phyloP scores from a whole-genome alignment of 2,329 filamentous ascomycete species.

The Penicillium concentricum region DNA sequence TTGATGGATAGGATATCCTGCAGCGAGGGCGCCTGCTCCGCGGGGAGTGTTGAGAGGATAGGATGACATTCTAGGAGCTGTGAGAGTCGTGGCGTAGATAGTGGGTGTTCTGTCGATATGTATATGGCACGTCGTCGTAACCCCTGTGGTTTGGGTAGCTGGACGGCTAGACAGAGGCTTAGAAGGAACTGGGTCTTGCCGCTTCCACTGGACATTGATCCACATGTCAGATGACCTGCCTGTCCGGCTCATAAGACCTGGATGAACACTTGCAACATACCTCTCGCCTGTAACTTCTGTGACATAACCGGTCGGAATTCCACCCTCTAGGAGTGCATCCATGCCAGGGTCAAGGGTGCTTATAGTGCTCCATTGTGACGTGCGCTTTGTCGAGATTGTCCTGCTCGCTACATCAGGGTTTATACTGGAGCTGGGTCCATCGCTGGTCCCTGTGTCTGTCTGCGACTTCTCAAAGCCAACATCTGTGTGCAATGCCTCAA shows the following conservation, averaged over 20 bases:
- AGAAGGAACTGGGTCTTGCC: constrained; percentile 96
- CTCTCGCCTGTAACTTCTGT: constrained; percentile 92
- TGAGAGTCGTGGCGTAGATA: constrained; percentile 76
- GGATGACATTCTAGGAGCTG: constrained; percentile 74
- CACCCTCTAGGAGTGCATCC: constrained; percentile 71
- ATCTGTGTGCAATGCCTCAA: constrained; percentile 66
- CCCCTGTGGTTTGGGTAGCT: constrained; percentile 73
- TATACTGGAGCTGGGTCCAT: constrained; percentile 24
- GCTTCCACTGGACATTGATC: constrained; percentile 60
- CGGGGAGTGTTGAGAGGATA: constrained; percentile 49
- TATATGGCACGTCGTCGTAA: constrained; percentile 77
- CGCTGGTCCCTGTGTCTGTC: constrained; percentile 6
- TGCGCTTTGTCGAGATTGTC: constrained; percentile 31
- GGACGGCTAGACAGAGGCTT: constrained; percentile 76
- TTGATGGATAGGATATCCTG: constrained; percentile 76
- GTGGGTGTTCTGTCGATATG: constrained; percentile 85
- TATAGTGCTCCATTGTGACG: constrained; percentile 58
- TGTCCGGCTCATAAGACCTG: neutral
- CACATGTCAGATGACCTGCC: constrained; percentile 7
- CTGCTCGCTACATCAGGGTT: constrained; percentile 16
- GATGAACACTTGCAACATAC: constrained; percentile 38
- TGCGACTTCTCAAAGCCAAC: constrained; percentile 44
- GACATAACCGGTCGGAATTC: constrained; percentile 75
- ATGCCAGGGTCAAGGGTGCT: constrained; percentile 76
- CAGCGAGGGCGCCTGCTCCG: constrained; percentile 59